Percentiles rank a stretch among this genome's conserved stretches.
Evolutionary conservation across 306 rosid species (phyloP).

Genomic region (Elaeagnus macrophylla): DNA sequence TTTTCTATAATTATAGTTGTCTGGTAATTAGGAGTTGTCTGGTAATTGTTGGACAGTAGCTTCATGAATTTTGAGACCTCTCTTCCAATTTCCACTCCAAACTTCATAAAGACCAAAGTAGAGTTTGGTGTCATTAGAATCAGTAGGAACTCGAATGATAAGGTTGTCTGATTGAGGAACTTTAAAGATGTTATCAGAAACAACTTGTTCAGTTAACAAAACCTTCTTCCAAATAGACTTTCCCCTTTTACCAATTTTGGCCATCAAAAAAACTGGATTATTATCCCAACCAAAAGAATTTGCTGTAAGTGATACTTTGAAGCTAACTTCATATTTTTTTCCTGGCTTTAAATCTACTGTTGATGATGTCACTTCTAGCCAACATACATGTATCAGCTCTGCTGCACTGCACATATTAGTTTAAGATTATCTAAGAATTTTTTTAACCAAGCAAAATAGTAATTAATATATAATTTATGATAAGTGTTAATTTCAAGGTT

Average conservation of each 20-base stretch:
- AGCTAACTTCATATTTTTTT: slow-evolving; percentile 14
- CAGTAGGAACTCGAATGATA: fast-evolving
- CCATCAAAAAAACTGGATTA: slow-evolving; percentile 49
- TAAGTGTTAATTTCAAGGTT: too few relatives aligned
- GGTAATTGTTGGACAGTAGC: slow-evolving; percentile 12
- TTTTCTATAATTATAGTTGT: too few relatives aligned
- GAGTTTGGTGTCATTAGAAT: background rate
- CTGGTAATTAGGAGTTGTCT: too few relatives aligned
- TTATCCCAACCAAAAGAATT: slow-evolving; percentile 63
- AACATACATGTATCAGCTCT: slow-evolving; percentile 57
- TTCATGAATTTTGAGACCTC: slow-evolving; percentile 46
- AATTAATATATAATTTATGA: too few relatives aligned
- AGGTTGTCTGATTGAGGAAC: background rate
- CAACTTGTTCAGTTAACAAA: background rate
- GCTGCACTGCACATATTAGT: background rate
- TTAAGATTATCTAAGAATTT: too few relatives aligned
- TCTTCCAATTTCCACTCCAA: slow-evolving; percentile 88
- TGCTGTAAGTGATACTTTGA: slow-evolving; percentile 11
- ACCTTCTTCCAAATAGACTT: background rate
- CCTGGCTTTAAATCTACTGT: fast-evolving
- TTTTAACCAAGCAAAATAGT: background rate
- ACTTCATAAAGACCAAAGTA: slow-evolving; percentile 82
- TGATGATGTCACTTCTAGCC: slow-evolving; percentile 60
- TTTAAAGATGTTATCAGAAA: fast-evolving
- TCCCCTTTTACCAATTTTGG: slow-evolving; percentile 53